Conservation (phyloP, 495 filamentous ascomycete species). For the Cryomyces antarcticus region DNA sequence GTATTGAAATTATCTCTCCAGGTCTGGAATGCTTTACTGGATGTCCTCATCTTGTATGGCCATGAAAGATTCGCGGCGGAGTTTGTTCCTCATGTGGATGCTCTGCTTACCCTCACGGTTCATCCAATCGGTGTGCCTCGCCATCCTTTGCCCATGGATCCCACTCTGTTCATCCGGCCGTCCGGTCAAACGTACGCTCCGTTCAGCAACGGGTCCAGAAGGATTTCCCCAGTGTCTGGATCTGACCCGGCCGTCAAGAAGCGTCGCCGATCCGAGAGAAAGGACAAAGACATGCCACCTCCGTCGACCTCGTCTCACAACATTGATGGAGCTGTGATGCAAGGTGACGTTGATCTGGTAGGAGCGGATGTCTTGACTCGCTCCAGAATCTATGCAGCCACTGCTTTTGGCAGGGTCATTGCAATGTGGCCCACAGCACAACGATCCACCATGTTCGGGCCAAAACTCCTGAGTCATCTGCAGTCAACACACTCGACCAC, state of each 20-base stretch:
- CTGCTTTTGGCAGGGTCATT: constrained; percentile 62
- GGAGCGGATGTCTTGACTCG: constrained; percentile 71
- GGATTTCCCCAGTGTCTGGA: constrained; percentile 35
- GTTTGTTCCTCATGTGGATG: constrained; percentile 47
- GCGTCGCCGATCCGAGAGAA: constrained; percentile 64
- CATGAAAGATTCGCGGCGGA: constrained; percentile 38
- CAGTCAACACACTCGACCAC: constrained; percentile 58
- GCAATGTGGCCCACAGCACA: constrained; percentile 30
- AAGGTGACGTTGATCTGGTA: constrained; percentile 85
- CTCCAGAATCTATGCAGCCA: constrained; percentile 69
- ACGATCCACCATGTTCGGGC: constrained; percentile 29
- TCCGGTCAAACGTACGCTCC: constrained; percentile 67
- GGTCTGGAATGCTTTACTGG: constrained; percentile 65
- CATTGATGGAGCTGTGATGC: constrained; percentile 94
- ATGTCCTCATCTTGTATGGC: constrained; percentile 36
- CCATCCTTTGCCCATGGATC: constrained; percentile 78
- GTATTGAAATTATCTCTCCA: constrained; percentile 62
- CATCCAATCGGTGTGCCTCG: constrained; percentile 82
- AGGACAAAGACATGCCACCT: constrained; percentile 30
- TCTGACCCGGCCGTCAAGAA: constrained; percentile 41
- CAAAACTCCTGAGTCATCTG: constrained; percentile 39
- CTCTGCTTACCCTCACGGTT: constrained; percentile 58
- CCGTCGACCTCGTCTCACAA: constrained; percentile 52
- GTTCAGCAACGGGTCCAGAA: constrained; percentile 24
- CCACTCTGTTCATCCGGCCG: constrained; percentile 71